Evolutionary conservation across 2,329 filamentous ascomycete species (phyloP).

Genomic region (Sphaerulina musiva): DNA sequence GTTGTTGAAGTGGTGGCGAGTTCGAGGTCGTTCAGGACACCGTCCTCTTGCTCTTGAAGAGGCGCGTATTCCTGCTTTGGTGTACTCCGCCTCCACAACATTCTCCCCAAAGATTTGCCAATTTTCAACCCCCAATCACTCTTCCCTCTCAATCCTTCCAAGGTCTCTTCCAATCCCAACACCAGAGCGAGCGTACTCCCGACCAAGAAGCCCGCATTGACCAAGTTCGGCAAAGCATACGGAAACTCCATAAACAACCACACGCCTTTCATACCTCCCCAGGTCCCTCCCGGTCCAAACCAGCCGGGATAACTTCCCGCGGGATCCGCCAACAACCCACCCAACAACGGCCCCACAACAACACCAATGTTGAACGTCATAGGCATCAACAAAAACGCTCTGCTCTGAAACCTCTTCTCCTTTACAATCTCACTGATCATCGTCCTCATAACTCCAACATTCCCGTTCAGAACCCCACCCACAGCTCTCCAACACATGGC

Average conservation of each 20-base stretch:
- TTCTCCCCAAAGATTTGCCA: conserved; percentile 35
- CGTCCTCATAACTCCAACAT: conserved; percentile 67
- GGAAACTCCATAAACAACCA: conserved; percentile 60
- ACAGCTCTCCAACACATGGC: conserved; percentile 61
- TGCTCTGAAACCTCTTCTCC: conserved; percentile 55
- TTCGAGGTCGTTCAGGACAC: conserved; percentile 22
- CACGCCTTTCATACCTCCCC: conserved; percentile 54
- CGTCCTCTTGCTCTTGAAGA: conserved; percentile 28
- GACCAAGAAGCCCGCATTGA: conserved; percentile 57
- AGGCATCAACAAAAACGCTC: conserved; percentile 54
- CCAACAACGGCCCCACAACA: conserved; percentile 48
- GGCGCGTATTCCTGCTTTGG: conserved; percentile 29
- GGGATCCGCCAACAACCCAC: conserved; percentile 63
- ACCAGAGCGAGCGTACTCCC: conserved; percentile 51
- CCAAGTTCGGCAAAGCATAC: conserved; percentile 62
- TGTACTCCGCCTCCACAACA: conserved; percentile 26
- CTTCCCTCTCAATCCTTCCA: conserved; percentile 37
- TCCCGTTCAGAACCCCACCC: conserved; percentile 64
- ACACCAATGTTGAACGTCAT: conserved; percentile 62
- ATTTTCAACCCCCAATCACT: conserved; percentile 38
- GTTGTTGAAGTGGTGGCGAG: neutral
- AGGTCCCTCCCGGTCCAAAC: conserved; percentile 54
- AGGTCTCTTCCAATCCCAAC: conserved; percentile 59
- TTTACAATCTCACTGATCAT: conserved; percentile 67
- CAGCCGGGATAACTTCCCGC: conserved; percentile 54